Conservation (phyloP, 139 green algal genomes). For the Trebouxia sp. region DNA sequence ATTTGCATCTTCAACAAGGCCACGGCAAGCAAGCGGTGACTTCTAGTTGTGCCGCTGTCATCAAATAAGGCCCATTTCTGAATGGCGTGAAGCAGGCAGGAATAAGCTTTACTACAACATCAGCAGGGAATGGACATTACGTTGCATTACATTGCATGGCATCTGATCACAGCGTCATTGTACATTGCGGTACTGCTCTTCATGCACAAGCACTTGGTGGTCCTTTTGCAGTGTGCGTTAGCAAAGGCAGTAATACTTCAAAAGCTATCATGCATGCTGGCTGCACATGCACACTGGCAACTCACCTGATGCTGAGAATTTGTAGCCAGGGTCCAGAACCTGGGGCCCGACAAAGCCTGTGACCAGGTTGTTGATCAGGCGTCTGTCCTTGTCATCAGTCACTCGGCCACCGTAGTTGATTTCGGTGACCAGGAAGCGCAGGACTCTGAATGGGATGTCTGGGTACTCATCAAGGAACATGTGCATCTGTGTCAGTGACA, state of each 20-base stretch:
- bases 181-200: too few relatives aligned
- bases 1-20: too few relatives aligned
- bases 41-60: neutral
- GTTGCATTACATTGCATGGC: too few relatives aligned
- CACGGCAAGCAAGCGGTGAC: too few relatives aligned
- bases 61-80: neutral
- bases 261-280: too few relatives aligned
- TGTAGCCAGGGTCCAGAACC: slow-evolving; percentile 34
- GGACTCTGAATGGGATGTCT: slow-evolving; percentile 53
- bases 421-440: slow-evolving; percentile 75
- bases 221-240: too few relatives aligned
- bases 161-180: too few relatives aligned
- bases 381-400: slow-evolving; percentile 84
- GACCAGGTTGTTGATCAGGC: slow-evolving; percentile 59
- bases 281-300: neutral
- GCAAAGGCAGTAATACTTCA: too few relatives aligned
- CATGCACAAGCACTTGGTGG: too few relatives aligned
- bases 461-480: slow-evolving; percentile 60
- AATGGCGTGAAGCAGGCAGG: neutral
- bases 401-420: slow-evolving; percentile 88
- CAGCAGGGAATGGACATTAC: too few relatives aligned
- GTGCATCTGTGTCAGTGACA: slow-evolving; percentile 63
- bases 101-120: too few relatives aligned
- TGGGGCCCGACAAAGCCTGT: slow-evolving; percentile 45
- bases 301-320: slow-evolving; percentile 28